Conservation (phyloP, 768 basidiomycete species). For the Zangia roseola region DNA sequence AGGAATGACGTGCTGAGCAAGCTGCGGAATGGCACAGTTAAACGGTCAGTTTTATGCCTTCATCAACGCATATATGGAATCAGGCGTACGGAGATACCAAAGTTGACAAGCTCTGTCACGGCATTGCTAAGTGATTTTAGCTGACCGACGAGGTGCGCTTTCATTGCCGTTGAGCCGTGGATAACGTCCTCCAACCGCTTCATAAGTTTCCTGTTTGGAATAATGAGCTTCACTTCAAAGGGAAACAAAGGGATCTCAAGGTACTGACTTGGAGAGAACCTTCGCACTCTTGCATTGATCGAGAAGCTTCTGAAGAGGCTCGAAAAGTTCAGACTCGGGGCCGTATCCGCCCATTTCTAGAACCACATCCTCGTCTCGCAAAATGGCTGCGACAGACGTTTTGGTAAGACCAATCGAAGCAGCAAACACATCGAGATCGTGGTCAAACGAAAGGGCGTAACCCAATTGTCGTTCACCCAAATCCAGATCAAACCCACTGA, state of each 20-base stretch:
- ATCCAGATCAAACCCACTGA: conserved; percentile 80
- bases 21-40: conserved; percentile 39
- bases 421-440: conserved; percentile 91
- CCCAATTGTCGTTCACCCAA: conserved; percentile 88
- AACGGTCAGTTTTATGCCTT: neutral
- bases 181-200: conserved; percentile 82
- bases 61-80: neutral
- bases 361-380: conserved; percentile 76
- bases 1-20: conserved; percentile 86
- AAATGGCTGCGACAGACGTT: conserved; percentile 71
- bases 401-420: conserved; percentile 89
- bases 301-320: conserved; percentile 78
- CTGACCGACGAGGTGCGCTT: conserved; percentile 65
- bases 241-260: neutral
- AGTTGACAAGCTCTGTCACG: conserved; percentile 82
- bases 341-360: conserved; percentile 75
- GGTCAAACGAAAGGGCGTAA: conserved; percentile 77
- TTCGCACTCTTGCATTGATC: conserved; percentile 83
- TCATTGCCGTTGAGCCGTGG: conserved; percentile 68
- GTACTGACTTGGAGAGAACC: conserved; percentile 66
- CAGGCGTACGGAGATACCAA: conserved; percentile 77
- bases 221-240: conserved; percentile 2
- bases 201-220: conserved; percentile 74
- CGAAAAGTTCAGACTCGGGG: conserved; percentile 72
- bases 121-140: conserved; percentile 70